Percentiles rank a stretch among this genome's conserved stretches.
These are phyloP conservation scores for Saksenaea vasiformis DNA, from an alignment of 371 early-diverging fungal species.

Conservation along the genomic window DNA sequence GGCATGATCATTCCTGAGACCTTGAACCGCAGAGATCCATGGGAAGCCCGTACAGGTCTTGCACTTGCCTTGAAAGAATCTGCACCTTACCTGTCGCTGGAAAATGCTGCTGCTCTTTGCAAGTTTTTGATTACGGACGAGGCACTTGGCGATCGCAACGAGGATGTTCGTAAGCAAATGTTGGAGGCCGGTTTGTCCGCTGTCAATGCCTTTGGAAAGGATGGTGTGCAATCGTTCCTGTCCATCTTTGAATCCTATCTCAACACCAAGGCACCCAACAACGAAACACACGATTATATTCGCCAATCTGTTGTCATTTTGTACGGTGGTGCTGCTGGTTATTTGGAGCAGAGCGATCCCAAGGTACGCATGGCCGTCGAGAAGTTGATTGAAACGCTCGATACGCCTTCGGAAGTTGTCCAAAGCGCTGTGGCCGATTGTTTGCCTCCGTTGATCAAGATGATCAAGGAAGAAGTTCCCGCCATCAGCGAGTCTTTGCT, in stretches of 20 bases:
- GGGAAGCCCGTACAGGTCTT: slow-evolving; percentile 81
- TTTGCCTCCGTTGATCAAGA: slow-evolving; percentile 89
- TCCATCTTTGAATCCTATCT: slow-evolving; percentile 80
- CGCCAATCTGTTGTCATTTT: slow-evolving; percentile 92
- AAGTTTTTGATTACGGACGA: slow-evolving; percentile 79
- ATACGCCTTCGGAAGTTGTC: slow-evolving; percentile 94
- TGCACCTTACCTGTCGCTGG: slow-evolving; percentile 64
- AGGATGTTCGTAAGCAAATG: slow-evolving; percentile 82
- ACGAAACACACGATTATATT: slow-evolving; percentile 74
- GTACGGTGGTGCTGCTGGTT: slow-evolving; percentile 89
- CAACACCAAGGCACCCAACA: slow-evolving; percentile 57
- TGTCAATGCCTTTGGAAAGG: slow-evolving; percentile 76
- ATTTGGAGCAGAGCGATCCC: slow-evolving; percentile 72
- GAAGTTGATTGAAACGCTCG: slow-evolving; percentile 85
- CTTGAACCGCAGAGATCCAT: slow-evolving; percentile 79
- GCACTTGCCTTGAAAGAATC: slow-evolving; percentile 73
- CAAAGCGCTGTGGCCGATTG: slow-evolving; percentile 95
- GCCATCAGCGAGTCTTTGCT: slow-evolving; percentile 67
- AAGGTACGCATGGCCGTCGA: slow-evolving; percentile 82
- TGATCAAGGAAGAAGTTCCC: slow-evolving; percentile 64
- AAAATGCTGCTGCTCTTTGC: slow-evolving; percentile 62
- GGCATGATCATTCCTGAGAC: slow-evolving; percentile 90
- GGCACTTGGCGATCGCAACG: slow-evolving; percentile 86
- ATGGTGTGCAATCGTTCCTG: slow-evolving; percentile 64
- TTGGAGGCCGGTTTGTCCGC: slow-evolving; percentile 85